phyloP scores from a whole-genome alignment of 2,329 filamentous ascomycete species.

The Fusarium setosum region DNA sequence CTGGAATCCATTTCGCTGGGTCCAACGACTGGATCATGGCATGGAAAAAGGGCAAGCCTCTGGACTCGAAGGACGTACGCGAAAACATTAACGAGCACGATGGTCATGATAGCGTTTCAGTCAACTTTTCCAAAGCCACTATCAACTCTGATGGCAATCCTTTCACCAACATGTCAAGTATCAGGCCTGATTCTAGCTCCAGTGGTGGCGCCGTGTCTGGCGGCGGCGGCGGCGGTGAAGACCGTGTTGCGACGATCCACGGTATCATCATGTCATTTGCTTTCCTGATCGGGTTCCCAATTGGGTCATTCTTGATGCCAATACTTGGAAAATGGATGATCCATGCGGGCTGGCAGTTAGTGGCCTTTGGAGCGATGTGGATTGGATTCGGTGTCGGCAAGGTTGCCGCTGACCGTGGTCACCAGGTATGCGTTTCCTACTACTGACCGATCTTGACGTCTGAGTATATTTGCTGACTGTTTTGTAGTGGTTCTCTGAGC shows the following conservation, averaged over 20 bases:
- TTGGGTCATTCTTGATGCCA: conserved; percentile 69
- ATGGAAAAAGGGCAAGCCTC: too few relatives aligned
- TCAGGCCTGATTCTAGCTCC: not conserved
- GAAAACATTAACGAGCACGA: not conserved
- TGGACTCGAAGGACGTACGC: too few relatives aligned
- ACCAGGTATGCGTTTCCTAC: conserved; percentile 53
- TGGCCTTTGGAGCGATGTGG: conserved; percentile 67
- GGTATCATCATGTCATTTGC: conserved; percentile 69
- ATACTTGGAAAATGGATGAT: conserved; percentile 64
- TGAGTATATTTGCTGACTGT: conserved; percentile 3
- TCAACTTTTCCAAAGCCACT: not conserved
- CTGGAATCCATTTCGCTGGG: too few relatives aligned
- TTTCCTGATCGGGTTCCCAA: conserved; percentile 67
- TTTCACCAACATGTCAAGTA: not conserved
- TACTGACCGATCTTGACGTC: not conserved
- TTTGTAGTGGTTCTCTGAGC: conserved; percentile 59
- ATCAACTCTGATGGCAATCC: not conserved
- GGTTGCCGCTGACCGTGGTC: conserved; percentile 51
- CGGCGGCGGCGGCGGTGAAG: not conserved
- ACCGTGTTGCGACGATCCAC: conserved; percentile 46
- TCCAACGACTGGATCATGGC: too few relatives aligned
- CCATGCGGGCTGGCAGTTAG: conserved; percentile 64
- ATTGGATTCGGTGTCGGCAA: conserved; percentile 67
- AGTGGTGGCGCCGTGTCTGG: conserved; percentile 9
- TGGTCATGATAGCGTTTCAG: not conserved